A percentile compares a stretch with the other conserved stretches of the same genome.
Evolutionary conservation across 2,329 filamentous ascomycete genomes (phyloP).

Genomic region (Trichoderma brevicompactum): DNA sequence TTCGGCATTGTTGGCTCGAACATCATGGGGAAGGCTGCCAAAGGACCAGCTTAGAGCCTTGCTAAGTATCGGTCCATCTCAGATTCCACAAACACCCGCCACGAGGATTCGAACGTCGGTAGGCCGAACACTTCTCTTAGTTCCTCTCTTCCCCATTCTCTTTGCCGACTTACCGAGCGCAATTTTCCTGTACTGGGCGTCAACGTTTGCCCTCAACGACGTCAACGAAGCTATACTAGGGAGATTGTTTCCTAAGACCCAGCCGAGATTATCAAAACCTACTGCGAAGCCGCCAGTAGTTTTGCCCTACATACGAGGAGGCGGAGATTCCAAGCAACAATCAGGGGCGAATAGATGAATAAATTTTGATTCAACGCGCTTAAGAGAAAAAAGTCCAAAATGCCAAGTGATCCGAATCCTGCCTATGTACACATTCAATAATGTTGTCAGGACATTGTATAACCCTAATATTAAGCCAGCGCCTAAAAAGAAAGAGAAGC

Average conservation of each 20-base stretch:
- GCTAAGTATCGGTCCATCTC: slow-evolving; percentile 33
- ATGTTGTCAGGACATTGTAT: slow-evolving; percentile 22
- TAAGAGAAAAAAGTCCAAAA: slow-evolving; percentile 6
- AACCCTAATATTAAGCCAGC: slow-evolving; percentile 4
- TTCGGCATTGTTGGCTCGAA: slow-evolving; percentile 38
- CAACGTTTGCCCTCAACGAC: slow-evolving; percentile 43
- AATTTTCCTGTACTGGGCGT: slow-evolving; percentile 48
- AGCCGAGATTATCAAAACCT: slow-evolving; percentile 30
- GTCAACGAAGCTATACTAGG: slow-evolving; percentile 42
- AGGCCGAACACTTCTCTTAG: slow-evolving; percentile 40
- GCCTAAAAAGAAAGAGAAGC: background rate
- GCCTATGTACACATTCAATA: slow-evolving; percentile 29
- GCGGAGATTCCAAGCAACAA: background rate
- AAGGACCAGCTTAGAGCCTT: slow-evolving; percentile 38
- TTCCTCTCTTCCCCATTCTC: slow-evolving; percentile 43
- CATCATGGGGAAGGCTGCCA: slow-evolving; percentile 39
- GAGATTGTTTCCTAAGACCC: slow-evolving; percentile 33
- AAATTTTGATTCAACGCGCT: slow-evolving; percentile 28
- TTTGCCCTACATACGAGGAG: slow-evolving; percentile 35
- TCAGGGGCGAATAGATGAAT: slow-evolving; percentile 24
- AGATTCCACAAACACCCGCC: slow-evolving; percentile 31
- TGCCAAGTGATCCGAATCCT: slow-evolving; percentile 26
- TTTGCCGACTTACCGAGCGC: slow-evolving; percentile 46
- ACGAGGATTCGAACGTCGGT: slow-evolving; percentile 37
- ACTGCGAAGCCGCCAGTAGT: slow-evolving; percentile 26